These are phyloP conservation scores for Xylaria castorea DNA, from an alignment of 495 filamentous ascomycete species.

Conservation along the genomic window DNA sequence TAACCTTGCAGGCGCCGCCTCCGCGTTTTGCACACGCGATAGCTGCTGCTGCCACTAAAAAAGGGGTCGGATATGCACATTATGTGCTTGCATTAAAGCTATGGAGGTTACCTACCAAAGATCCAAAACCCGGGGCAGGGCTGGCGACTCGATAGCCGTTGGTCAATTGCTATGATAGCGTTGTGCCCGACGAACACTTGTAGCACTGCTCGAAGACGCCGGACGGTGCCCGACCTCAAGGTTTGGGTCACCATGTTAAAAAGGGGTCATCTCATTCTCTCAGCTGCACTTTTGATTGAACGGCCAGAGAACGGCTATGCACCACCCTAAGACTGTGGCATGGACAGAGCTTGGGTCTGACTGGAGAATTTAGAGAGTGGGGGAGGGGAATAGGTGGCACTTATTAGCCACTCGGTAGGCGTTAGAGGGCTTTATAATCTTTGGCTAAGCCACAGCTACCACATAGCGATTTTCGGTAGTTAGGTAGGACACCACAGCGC, in stretches of 20 bases:
- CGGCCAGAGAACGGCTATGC: not conserved
- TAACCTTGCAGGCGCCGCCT: conserved; percentile 17
- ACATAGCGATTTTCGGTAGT: no score
- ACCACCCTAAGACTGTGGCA: conserved; percentile 4
- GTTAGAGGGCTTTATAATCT: not conserved
- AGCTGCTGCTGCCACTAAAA: conserved; percentile 14
- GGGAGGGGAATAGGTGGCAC: not conserved
- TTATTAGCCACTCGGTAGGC: not conserved
- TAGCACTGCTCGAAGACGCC: not conserved
- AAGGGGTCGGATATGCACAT: not conserved
- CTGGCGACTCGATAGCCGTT: not conserved
- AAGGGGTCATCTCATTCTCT: conserved; percentile 7
- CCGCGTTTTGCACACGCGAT: conserved; percentile 12
- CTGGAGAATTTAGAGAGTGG: no score
- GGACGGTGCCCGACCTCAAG: conserved; percentile 16
- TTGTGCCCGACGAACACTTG: conserved; percentile 19
- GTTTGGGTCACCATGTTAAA: not conserved
- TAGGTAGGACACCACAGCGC: not conserved
- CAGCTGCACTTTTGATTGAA: conserved; percentile 18
- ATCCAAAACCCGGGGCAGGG: not conserved
- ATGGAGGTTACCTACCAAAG: not conserved
- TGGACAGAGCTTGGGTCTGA: not conserved
- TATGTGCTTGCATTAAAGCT: not conserved
- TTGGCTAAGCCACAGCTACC: not conserved
- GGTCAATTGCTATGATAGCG: conserved; percentile 19